Conservation (phyloP, 129 eudicot genomes). For the Flaveria brownii region DNA sequence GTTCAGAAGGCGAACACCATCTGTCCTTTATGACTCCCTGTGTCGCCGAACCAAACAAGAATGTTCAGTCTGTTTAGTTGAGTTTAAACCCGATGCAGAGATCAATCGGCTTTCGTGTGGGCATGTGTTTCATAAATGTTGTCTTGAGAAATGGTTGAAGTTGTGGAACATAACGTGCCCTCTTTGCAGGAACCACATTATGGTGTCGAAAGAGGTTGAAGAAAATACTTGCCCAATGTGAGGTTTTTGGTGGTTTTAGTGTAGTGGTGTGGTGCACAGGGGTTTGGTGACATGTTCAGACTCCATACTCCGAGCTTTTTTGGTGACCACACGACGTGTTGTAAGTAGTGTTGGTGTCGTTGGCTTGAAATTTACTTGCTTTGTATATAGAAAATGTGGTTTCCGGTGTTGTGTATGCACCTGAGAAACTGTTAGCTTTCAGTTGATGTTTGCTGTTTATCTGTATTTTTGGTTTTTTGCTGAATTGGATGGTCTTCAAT, state of each 20-base stretch:
- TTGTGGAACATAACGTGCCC: constrained; percentile 81
- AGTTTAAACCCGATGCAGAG: constrained; percentile 65
- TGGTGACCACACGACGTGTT: constrained; percentile 10
- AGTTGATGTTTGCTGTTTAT: constrained; percentile 9
- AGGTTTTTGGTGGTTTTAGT: constrained; percentile 35
- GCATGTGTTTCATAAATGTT: constrained; percentile 69
- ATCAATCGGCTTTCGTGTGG: constrained; percentile 73
- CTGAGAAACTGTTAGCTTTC: constrained; percentile 40
- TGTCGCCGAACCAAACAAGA: constrained; percentile 49
- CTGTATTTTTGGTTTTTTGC: constrained; percentile 3
- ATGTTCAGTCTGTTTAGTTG: constrained; percentile 80
- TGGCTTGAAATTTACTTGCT: constrained; percentile 24
- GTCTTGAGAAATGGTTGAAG: constrained; percentile 81
- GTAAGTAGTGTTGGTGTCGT: constrained; percentile 10
- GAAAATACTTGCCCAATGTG: constrained; percentile 64
- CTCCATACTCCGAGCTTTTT: constrained; percentile 21
- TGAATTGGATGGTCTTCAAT: constrained; percentile 7
- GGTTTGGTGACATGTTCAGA: background rate
- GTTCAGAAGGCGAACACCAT: constrained; percentile 59
- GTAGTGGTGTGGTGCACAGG: background rate
- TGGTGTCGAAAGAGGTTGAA: constrained; percentile 62
- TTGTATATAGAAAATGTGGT: constrained; percentile 49
- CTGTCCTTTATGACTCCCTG: constrained; percentile 53
- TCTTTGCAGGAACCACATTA: constrained; percentile 62
- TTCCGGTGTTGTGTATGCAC: constrained; percentile 42